Conservation (phyloP, 164 flowering plant species). For the Houttuynia cordata region DNA sequence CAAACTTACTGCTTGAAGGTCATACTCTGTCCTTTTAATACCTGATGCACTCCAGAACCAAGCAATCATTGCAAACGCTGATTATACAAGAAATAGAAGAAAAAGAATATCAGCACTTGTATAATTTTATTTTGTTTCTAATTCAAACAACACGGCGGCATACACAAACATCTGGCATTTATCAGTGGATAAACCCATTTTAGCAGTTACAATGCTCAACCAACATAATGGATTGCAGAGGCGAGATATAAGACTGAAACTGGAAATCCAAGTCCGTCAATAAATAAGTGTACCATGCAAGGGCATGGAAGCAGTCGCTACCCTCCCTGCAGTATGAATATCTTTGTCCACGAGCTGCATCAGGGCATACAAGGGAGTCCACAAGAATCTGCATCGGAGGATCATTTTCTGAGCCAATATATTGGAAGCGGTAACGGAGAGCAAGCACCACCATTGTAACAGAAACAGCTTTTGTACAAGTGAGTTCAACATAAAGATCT, state of each 20-base stretch:
- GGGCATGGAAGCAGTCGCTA: not conserved
- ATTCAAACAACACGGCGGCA: not conserved
- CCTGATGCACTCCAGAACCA: not conserved
- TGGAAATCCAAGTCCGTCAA: not conserved
- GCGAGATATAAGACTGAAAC: too few species aligned
- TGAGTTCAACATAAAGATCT: not conserved
- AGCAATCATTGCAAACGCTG: not conserved
- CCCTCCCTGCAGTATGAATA: too few species aligned
- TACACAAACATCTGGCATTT: too few species aligned
- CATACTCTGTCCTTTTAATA: too few species aligned
- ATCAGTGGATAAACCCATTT: not conserved
- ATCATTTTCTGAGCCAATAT: not conserved
- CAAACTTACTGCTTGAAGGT: not conserved
- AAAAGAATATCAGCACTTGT: not conserved
- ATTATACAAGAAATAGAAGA: not conserved
- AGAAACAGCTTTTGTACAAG: not conserved
- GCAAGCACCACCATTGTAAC: not conserved
- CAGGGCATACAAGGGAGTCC: not conserved
- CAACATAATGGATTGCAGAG: not conserved
- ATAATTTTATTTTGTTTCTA: too few species aligned
- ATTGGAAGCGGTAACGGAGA: not conserved
- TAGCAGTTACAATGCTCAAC: not conserved
- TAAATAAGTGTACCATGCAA: not conserved
- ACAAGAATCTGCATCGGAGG: not conserved
- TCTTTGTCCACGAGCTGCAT: too few species aligned